Evolutionary conservation across 2,329 filamentous ascomycete species (phyloP).

Genomic region (Colletotrichum lindemuthianum): DNA sequence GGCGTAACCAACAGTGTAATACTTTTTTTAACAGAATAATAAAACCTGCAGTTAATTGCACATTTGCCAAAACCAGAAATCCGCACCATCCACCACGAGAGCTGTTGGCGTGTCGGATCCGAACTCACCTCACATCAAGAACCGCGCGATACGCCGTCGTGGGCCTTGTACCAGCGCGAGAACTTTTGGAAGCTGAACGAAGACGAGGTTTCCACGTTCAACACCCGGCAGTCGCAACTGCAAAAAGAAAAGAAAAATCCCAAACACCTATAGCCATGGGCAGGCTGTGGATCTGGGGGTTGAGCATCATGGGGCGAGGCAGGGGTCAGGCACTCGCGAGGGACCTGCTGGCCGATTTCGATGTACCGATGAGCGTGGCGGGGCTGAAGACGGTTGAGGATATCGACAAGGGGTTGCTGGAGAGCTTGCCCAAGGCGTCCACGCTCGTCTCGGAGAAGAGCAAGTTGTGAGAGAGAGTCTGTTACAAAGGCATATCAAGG

Average conservation of each 20-base stretch:
- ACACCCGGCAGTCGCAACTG: constrained; percentile 36
- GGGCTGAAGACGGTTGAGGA: constrained; percentile 57
- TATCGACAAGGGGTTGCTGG: constrained; percentile 39
- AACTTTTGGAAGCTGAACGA: constrained; percentile 42
- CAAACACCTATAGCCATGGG: constrained; percentile 44
- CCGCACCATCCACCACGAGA: too few relatives aligned
- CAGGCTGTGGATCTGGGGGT: constrained; percentile 63
- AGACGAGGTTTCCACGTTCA: constrained; percentile 39
- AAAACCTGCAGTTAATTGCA: too few relatives aligned
- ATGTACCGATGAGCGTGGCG: constrained; percentile 65
- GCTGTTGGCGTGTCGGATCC: constrained; percentile 34
- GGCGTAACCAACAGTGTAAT: too few relatives aligned
- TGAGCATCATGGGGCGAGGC: constrained; percentile 35
- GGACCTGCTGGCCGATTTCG: constrained; percentile 59
- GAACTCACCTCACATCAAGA: constrained; percentile 39
- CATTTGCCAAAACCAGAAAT: too few relatives aligned
- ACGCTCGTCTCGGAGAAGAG: constrained; percentile 22
- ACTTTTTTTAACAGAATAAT: too few relatives aligned
- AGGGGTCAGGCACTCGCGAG: constrained; percentile 20
- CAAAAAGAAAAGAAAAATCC: too few relatives aligned
- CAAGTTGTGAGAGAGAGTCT: constrained; percentile 5
- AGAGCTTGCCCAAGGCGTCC: constrained; percentile 26
- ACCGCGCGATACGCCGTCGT: constrained; percentile 40
- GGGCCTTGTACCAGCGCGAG: constrained; percentile 41
- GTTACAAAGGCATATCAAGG: too few relatives aligned